phyloP scores from a whole-genome alignment of 2,329 filamentous ascomycete genomes.

The Capronia americana region DNA sequence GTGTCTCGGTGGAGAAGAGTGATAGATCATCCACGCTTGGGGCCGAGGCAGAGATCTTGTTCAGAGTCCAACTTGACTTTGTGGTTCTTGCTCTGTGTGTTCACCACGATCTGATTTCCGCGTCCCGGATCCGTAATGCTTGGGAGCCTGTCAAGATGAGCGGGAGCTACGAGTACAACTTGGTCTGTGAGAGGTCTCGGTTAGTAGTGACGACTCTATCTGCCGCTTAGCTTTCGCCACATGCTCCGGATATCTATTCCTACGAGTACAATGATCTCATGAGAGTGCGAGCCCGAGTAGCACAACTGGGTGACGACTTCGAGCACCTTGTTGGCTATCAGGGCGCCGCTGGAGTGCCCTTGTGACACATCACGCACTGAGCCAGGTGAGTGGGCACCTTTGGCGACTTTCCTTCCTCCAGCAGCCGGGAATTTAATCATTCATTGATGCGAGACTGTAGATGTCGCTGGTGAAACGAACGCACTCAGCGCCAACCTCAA shows the following conservation, averaged over 20 bases:
- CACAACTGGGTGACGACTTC: background rate
- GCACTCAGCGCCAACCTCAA: no score
- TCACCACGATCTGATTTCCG: background rate
- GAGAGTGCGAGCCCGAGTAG: background rate
- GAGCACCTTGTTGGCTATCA: no score
- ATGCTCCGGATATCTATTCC: background rate
- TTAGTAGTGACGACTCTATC: background rate
- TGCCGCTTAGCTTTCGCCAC: background rate
- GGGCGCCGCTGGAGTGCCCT: no score
- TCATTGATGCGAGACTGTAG: no score
- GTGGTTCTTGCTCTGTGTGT: background rate
- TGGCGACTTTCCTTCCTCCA: no score
- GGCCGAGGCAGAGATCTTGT: background rate
- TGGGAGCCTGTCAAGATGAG: background rate
- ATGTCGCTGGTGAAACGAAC: no score
- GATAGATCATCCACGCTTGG: background rate
- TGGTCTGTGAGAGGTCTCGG: background rate
- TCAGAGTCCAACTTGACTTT: background rate
- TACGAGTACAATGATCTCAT: background rate
- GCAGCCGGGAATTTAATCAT: no score
- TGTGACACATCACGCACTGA: no score
- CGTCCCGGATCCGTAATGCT: background rate
- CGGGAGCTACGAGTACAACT: background rate
- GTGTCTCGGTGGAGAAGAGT: background rate
- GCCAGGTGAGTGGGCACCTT: no score